A percentile compares a stretch with the other conserved stretches of the same genome.
phyloP scores from a whole-genome alignment of 1,139 yeast species.

The Blastobotrys apis region DNA sequence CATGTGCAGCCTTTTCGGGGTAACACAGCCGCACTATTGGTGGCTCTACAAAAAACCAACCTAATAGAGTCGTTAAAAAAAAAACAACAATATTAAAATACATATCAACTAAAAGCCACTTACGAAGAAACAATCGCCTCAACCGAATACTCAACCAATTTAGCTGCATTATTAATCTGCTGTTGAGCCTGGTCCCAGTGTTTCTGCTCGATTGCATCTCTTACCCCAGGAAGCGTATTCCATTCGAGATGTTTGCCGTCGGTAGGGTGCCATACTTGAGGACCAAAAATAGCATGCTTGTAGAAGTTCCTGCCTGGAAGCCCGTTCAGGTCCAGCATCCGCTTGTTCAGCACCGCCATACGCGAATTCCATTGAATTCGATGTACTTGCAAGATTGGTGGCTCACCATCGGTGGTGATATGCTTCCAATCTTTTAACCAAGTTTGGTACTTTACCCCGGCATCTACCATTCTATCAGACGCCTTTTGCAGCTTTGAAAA shows the following conservation, averaged over 20 bases:
- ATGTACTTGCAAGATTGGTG: constrained; percentile 62
- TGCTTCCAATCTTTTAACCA: constrained; percentile 58
- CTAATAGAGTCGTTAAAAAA: not conserved
- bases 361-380: constrained; percentile 80
- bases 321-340: constrained; percentile 47
- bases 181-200: constrained; percentile 2
- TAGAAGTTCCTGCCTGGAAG: constrained; percentile 60
- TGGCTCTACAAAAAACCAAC: too few relatives aligned
- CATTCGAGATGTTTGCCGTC: constrained; percentile 43
- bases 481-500: constrained; percentile 25
- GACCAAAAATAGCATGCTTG: constrained; percentile 66
- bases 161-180: not conserved
- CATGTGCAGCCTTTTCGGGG: too few relatives aligned
- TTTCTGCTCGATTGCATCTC: constrained; percentile 53
- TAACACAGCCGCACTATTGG: too few relatives aligned
- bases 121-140: not conserved
- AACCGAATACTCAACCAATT: not conserved
- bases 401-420: constrained; percentile 45
- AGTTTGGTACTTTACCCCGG: constrained; percentile 33
- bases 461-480: constrained; percentile 25
- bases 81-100: too few relatives aligned
- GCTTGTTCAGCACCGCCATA: constrained; percentile 53
- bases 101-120: too few relatives aligned
- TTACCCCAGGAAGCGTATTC: constrained; percentile 70
- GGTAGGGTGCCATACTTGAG: constrained; percentile 57